phyloP scores from a whole-genome alignment of 257 asterid genomes.

The Salvia miltiorrhiza region DNA sequence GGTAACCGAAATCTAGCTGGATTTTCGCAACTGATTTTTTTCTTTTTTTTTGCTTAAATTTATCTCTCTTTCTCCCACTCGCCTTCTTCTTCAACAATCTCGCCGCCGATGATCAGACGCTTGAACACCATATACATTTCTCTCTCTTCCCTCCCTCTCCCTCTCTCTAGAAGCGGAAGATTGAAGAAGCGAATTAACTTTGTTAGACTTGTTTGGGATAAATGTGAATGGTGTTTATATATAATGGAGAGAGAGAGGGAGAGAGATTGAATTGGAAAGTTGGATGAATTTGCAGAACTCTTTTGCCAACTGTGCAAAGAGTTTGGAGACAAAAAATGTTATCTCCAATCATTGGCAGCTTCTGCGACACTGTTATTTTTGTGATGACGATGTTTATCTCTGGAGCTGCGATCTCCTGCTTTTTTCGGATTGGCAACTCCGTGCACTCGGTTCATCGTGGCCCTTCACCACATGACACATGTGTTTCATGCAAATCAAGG shows the following conservation, averaged over 20 bases:
- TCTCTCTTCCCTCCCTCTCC: slow-evolving; percentile 25
- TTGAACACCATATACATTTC: slow-evolving; percentile 79
- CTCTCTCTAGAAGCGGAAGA: not conserved
- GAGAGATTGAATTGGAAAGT: no score
- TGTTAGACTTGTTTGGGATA: no score
- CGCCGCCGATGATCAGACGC: slow-evolving; percentile 74
- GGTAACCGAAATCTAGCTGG: slow-evolving; percentile 18
- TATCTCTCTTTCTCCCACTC: slow-evolving; percentile 91
- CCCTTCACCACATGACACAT: no score
- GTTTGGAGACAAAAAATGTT: slow-evolving; percentile 30
- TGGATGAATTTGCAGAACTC: slow-evolving; percentile 24
- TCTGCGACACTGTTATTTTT: slow-evolving; percentile 21
- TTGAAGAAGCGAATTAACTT: no score
- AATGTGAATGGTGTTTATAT: not conserved
- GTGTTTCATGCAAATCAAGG: no score
- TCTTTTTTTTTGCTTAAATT: not conserved
- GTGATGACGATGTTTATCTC: slow-evolving; percentile 20
- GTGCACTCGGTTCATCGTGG: slow-evolving; percentile 2
- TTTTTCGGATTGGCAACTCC: not conserved
- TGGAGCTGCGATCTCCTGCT: slow-evolving; percentile 20
- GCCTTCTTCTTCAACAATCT: slow-evolving; percentile 76
- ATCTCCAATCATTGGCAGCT: slow-evolving; percentile 52
- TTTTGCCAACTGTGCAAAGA: slow-evolving; percentile 22
- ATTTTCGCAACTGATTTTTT: not conserved
- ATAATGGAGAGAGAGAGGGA: no score